Evolutionary conservation across 1,284 basidiomycete species (phyloP).

Genomic region (Ganoderma lingzhi): DNA sequence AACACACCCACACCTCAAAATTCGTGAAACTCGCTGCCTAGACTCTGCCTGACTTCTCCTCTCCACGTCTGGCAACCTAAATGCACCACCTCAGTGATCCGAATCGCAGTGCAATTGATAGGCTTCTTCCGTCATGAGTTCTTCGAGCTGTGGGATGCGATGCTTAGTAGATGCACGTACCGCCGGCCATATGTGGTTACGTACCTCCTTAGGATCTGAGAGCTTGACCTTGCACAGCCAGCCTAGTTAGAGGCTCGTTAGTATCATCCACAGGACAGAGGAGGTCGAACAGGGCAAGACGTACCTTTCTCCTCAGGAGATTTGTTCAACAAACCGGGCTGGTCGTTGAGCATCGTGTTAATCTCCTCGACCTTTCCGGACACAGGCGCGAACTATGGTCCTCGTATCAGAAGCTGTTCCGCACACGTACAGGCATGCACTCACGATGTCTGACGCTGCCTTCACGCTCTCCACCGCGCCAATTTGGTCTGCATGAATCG

Average conservation of each 20-base stretch:
- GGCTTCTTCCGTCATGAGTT: slow-evolving; percentile 77
- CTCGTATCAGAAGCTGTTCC: slow-evolving; percentile 7
- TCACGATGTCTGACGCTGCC: slow-evolving; percentile 93
- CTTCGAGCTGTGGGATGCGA: slow-evolving; percentile 63
- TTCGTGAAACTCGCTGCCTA: neutral
- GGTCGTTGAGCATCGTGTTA: slow-evolving; percentile 75
- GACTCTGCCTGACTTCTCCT: neutral
- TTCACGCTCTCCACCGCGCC: slow-evolving; percentile 99
- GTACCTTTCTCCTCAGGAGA: slow-evolving; percentile 86
- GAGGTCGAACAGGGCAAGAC: slow-evolving; percentile 33
- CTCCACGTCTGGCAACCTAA: neutral
- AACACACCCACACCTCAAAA: neutral
- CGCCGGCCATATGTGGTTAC: neutral
- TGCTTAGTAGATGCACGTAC: slow-evolving; percentile 2
- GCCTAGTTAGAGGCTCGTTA: slow-evolving; percentile 55
- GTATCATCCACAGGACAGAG: neutral
- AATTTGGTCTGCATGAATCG: slow-evolving; percentile 73
- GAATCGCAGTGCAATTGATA: slow-evolving; percentile 82
- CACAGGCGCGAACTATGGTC: slow-evolving; percentile 86
- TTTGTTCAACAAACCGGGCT: slow-evolving; percentile 91
- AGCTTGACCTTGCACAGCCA: slow-evolving; percentile 97
- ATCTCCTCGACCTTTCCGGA: slow-evolving; percentile 86
- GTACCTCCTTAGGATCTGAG: slow-evolving; percentile 77
- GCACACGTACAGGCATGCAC: slow-evolving; percentile 33
- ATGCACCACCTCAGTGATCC: slow-evolving; percentile 17